Percentiles rank a stretch among this genome's conserved stretches.
Conservation (phyloP, 2,329 filamentous ascomycete species). For the Thermoascus crustaceus region DNA sequence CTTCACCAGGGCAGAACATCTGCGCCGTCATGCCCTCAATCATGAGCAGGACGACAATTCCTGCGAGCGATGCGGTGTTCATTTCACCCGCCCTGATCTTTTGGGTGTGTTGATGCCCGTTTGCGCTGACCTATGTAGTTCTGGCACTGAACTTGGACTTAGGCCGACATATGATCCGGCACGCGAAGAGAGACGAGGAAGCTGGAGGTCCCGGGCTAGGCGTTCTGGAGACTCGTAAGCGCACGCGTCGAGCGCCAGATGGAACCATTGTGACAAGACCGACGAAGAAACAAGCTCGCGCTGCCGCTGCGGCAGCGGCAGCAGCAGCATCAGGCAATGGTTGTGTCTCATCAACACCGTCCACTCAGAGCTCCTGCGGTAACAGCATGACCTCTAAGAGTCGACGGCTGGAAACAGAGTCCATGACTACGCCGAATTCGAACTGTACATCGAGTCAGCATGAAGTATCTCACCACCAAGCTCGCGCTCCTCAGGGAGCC, state of each 20-base stretch:
- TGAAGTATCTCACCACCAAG: slow-evolving; percentile 6
- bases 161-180: slow-evolving; percentile 52
- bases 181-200: slow-evolving; percentile 45
- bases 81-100: slow-evolving; percentile 54
- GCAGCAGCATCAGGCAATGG: slow-evolving; percentile 11
- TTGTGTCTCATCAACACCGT: slow-evolving; percentile 1
- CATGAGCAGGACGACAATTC: slow-evolving; percentile 48
- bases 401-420: slow-evolving; percentile 1
- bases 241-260: slow-evolving; percentile 41
- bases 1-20: slow-evolving; percentile 51
- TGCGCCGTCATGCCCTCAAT: slow-evolving; percentile 51
- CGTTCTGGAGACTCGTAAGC: slow-evolving; percentile 43
- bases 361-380: slow-evolving; percentile 3
- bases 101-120: slow-evolving; percentile 37
- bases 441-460: slow-evolving; percentile 2
- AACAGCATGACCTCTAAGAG: slow-evolving; percentile 1
- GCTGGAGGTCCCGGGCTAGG: slow-evolving; percentile 41
- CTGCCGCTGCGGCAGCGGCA: slow-evolving; percentile 2
- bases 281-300: slow-evolving; percentile 17
- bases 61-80: slow-evolving; percentile 51
- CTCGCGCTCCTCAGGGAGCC: slow-evolving; percentile 10
- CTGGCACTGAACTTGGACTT: slow-evolving; percentile 3
- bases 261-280: slow-evolving; percentile 40
- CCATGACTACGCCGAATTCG: slow-evolving; percentile 2
- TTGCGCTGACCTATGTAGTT: slow-evolving; percentile 12